phyloP scores from a whole-genome alignment of 1,284 basidiomycete genomes.

The Papiliotrema flavescens region DNA sequence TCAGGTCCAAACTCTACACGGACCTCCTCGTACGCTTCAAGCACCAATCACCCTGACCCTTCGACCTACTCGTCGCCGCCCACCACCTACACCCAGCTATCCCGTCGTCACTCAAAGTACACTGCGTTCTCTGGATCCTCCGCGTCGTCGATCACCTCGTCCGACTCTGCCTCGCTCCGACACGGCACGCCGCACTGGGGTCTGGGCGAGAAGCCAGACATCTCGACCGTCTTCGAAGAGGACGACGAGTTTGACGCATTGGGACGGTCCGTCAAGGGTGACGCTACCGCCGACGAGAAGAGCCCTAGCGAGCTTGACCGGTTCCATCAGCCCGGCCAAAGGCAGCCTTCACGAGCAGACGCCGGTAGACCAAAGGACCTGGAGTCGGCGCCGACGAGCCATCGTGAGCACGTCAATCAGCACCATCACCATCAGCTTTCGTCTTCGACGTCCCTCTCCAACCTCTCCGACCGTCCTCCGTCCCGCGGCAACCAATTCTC shows the following conservation, averaged over 20 bases:
- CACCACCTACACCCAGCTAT: conserved; percentile 11
- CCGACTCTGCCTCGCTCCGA: conserved; percentile 12
- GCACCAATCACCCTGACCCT: conserved; percentile 1
- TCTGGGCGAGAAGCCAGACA: conserved; percentile 21
- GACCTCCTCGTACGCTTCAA: conserved; percentile 9
- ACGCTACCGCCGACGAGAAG: too few relatives aligned
- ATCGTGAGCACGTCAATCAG: too few relatives aligned
- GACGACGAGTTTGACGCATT: conserved; percentile 8
- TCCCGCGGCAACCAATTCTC: neutral
- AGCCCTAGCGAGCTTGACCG: neutral
- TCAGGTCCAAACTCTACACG: conserved; percentile 24
- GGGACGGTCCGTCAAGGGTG: too few relatives aligned
- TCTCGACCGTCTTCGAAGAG: conserved; percentile 39
- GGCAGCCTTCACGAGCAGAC: neutral
- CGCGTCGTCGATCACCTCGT: conserved; percentile 18
- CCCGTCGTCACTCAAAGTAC: conserved; percentile 23
- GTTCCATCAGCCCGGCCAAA: conserved; percentile 3
- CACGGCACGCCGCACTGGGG: conserved; percentile 9
- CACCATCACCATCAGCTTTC: too few relatives aligned
- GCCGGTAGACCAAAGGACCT: too few relatives aligned
- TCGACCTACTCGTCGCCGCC: conserved; percentile 15
- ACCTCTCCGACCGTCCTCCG: neutral
- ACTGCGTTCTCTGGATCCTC: conserved; percentile 25
- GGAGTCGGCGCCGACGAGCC: too few relatives aligned
- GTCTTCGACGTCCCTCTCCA: too few relatives aligned